These are phyloP conservation scores for Sporothrix schenckii DNA, from an alignment of 2,329 filamentous ascomycete genomes.

Conservation along the genomic window DNA sequence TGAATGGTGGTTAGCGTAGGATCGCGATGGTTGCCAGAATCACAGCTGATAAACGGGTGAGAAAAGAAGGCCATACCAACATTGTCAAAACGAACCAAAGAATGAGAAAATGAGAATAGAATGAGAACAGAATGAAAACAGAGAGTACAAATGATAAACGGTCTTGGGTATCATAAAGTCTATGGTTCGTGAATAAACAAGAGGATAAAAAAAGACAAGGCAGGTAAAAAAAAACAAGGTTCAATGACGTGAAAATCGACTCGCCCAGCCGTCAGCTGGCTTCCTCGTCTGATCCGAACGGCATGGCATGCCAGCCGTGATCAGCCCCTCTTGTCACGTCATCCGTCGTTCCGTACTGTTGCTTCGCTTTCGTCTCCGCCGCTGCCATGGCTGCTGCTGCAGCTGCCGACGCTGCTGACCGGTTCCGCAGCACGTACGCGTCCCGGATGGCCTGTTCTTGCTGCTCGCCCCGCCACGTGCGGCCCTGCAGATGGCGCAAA, in stretches of 20 bases:
- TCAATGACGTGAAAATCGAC: not conserved
- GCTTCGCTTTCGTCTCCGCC: not conserved
- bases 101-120: not conserved
- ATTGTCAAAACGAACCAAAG: too few relatives aligned
- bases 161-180: conserved; percentile 22
- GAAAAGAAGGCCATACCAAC: not conserved
- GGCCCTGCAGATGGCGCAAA: conserved; percentile 55
- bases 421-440: conserved; percentile 31
- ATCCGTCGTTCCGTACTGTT: not conserved
- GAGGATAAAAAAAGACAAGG: not conserved
- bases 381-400: conserved; percentile 8
- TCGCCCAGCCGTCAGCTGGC: not conserved
- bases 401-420: conserved; percentile 21
- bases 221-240: not conserved
- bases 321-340: not conserved
- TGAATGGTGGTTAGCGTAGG: not conserved
- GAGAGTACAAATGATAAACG: not conserved
- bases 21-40: not conserved
- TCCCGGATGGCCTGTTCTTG: conserved; percentile 36
- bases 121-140: not conserved
- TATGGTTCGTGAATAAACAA: not conserved
- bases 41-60: not conserved
- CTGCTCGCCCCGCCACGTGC: conserved; percentile 53
- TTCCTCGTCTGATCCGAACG: not conserved
- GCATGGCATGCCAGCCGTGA: not conserved